Evolutionary conservation across 768 basidiomycete species (phyloP), one percentile per base, ranked within the genome.

Genomic region (Suillus decipiens): DNA sequence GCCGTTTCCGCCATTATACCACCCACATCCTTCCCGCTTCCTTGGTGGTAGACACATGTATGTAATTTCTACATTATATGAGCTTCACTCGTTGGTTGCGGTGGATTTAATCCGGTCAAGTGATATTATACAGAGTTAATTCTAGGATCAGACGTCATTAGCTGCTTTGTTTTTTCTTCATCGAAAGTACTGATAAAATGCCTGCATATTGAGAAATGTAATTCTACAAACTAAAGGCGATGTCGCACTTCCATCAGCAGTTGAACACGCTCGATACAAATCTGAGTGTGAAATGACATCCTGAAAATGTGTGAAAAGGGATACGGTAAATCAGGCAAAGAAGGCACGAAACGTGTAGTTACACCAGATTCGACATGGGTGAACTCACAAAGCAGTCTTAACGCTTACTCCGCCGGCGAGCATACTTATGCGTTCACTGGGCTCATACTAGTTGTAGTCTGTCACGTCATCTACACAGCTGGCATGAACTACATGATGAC

Each of bases 401-500:
- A 84, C 86, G 67, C 86, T 88, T 56, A 88, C 78, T 33, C 85
- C 81, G 61, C 74, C 68, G 62, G 73, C 60, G 57, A 75, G 60
- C n/a, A 78, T 75, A 34, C 76, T 77, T 15, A 76, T 71, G 14
- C 81, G 79, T 19, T 84, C 73, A 17, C 80, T 80, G 33, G 81
- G 80, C 61, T 92, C 90, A 9, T 83, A 80, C 61, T 85, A 84
- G 24, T 79, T 76, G 0, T 90, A 88, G 2, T 85, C 77, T 42
- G 88, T 86, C 6, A 81, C 82, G 11, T 88, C 86, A n/a, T 80
- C 84, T 1, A 89, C 85, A 67, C 95, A 96, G 9, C 80, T 77
- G 0, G 89, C 89, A 70, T 97, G 95, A 0, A 95, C 90, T 53
- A 90, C 84, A 70, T 97, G 95, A 39, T 92, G 88, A 73, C 95